phyloP scores from a whole-genome alignment of 2,329 filamentous ascomycete species.

The Fusarium hainanense region DNA sequence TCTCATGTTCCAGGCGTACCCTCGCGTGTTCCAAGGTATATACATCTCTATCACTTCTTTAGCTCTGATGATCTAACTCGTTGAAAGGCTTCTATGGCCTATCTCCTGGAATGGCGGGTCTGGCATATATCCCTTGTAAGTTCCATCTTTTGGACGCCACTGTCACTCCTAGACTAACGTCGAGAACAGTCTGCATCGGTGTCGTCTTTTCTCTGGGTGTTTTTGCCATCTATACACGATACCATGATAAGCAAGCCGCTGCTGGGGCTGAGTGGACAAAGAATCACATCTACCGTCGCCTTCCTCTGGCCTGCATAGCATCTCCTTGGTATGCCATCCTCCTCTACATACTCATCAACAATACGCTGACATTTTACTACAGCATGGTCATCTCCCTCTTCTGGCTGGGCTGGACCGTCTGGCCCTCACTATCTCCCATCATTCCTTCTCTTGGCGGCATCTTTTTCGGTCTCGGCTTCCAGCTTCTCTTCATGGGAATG shows the following conservation, averaged over 20 bases:
- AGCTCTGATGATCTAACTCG: background rate
- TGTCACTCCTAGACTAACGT: background rate
- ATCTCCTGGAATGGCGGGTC: slow-evolving; percentile 57
- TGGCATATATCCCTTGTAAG: slow-evolving; percentile 62
- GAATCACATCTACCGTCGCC: slow-evolving; percentile 50
- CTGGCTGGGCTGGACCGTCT: slow-evolving; percentile 71
- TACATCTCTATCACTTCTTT: background rate
- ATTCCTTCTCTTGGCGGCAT: slow-evolving; percentile 57
- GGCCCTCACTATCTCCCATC: slow-evolving; percentile 44
- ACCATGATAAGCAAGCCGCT: slow-evolving; percentile 41
- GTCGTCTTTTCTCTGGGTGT: slow-evolving; percentile 37
- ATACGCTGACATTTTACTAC: slow-evolving; percentile 37
- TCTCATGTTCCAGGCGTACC: slow-evolving; percentile 64
- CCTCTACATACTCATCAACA: background rate
- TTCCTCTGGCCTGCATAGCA: slow-evolving; percentile 64
- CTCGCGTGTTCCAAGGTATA: slow-evolving; percentile 58
- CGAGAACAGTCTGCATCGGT: slow-evolving; percentile 42
- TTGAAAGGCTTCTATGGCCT: slow-evolving; percentile 54
- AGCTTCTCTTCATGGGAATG: slow-evolving; percentile 52
- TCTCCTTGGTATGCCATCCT: slow-evolving; percentile 67
- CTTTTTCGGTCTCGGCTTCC: slow-evolving; percentile 55
- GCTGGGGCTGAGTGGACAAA: slow-evolving; percentile 49
- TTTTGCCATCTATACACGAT: slow-evolving; percentile 46
- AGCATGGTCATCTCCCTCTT: slow-evolving; percentile 67
- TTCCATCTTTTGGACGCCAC: background rate